These are phyloP conservation scores for Coemansia sp. DNA, from an alignment of 192 early-diverging fungal genomes.

Conservation along the genomic window DNA sequence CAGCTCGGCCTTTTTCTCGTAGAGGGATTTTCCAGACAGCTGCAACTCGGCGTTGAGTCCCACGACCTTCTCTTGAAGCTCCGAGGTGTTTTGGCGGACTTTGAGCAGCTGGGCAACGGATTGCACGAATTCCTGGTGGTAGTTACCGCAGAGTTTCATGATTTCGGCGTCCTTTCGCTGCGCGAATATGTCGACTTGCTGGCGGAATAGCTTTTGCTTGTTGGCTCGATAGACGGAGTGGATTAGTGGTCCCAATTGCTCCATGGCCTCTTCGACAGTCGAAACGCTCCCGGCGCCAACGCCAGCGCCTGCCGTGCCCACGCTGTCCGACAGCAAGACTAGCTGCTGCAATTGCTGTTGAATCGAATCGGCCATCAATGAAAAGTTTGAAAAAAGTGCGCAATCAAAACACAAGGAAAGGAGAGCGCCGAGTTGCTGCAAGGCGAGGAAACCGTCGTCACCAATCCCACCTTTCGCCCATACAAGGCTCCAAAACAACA, in stretches of 20 bases:
- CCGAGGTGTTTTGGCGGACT: conserved; percentile 85
- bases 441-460: too few species aligned
- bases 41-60: conserved; percentile 89
- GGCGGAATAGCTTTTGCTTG: conserved; percentile 85
- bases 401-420: too few species aligned
- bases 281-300: conserved; percentile 36
- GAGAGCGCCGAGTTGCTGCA: too few species aligned
- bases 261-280: conserved; percentile 67
- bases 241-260: conserved; percentile 85
- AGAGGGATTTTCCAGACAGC: conserved; percentile 73
- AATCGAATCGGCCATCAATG: conserved; percentile 54
- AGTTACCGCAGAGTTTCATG: conserved; percentile 94
- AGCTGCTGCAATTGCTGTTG: conserved; percentile 58
- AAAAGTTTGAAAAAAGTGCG: neutral
- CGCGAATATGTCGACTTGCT: conserved; percentile 82
- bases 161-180: conserved; percentile 94
- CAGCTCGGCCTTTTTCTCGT: conserved; percentile 76
- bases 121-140: conserved; percentile 86
- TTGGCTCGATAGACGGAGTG: conserved; percentile 87
- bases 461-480: too few species aligned
- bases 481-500: too few species aligned
- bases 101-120: conserved; percentile 95
- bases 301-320: conserved; percentile 23
- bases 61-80: conserved; percentile 83
- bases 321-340: conserved; percentile 52